Evolutionary conservation across 495 filamentous ascomycete genomes (phyloP), one percentile per base, ranked within the genome.

Genomic region (Lophiostoma macrostomum): DNA sequence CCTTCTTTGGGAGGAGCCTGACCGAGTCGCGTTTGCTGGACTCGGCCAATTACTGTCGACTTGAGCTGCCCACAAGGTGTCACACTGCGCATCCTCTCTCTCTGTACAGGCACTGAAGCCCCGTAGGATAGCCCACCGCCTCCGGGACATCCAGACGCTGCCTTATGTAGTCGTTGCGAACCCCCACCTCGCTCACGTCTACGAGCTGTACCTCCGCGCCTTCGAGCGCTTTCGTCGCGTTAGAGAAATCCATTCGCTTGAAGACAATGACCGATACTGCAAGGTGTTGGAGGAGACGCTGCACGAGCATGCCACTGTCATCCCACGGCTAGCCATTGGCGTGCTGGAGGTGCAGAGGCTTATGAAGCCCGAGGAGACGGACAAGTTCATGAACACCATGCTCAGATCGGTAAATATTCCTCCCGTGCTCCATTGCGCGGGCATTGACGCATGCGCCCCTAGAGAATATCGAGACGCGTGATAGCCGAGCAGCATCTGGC

Each of bases 91-190:
- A 4, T 14, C 8, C 1, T 24, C 22, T 18, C n/a, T 23, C 29
- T n/a, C 18, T 16, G 34, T 16, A 28, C 39, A 7, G n/a, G 12
- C 19, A 13, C 43, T 36, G 30, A 50, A 23, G 16, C 30, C 14
- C 19, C 8, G 34, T 25, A 90, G 90, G 52, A 78, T 96, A 50
- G 87, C 91, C 22, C 94, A 99, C 63, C 86, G 93, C 13, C 84
- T 99, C 43, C 88, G 94, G 37, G 91, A 99, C 65, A 97, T 99
- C 78, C 94, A 99, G 72, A 90, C 86, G 49, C 74, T 99, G 35
- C 93, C 93, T 16, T 99, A 95, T 63, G 89, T 94, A 11, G 91
- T 96, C 27, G 87, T 97, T 14, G 89, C 89, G n/a, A 99, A 99
- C 64, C 81, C 82, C 10, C 87, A 97, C 64, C 83, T 99, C 48